Evolutionary conservation across 345 rosid genomes (phyloP).

Genomic region (Pistacia vera): DNA sequence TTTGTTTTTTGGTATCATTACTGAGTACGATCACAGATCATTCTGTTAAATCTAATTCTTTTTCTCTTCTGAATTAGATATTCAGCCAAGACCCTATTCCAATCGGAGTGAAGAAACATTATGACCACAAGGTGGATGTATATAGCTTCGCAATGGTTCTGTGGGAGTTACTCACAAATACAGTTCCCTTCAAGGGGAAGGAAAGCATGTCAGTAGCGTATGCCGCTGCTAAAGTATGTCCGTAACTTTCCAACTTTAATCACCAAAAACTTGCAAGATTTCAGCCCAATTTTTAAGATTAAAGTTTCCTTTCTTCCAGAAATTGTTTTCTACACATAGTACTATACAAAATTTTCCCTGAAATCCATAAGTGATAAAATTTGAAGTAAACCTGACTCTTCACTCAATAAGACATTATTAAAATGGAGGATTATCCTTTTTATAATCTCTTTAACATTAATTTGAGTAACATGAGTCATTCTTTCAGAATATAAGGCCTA

Average conservation of each 20-base stretch:
- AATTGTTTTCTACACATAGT: not conserved
- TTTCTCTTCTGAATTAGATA: constrained; percentile 29
- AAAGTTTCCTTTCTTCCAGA: not conserved
- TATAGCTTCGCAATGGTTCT: constrained; percentile 66
- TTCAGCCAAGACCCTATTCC: constrained; percentile 46
- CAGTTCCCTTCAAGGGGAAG: constrained; percentile 47
- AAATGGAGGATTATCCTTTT: too few relatives aligned
- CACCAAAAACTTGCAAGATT: not conserved
- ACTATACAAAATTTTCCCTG: not conserved
- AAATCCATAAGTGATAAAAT: not conserved
- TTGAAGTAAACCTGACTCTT: too few relatives aligned
- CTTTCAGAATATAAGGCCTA: constrained; percentile 56
- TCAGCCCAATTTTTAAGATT: not conserved
- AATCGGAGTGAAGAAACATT: constrained; percentile 45
- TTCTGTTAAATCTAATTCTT: constrained; percentile 6
- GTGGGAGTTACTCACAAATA: constrained; percentile 63
- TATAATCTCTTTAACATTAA: too few relatives aligned
- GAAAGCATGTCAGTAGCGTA: constrained; percentile 32
- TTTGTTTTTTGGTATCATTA: not conserved
- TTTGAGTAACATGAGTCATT: too few relatives aligned
- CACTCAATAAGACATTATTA: too few relatives aligned
- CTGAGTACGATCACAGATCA: not conserved
- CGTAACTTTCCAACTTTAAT: not conserved
- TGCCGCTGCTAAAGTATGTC: constrained; percentile 41
- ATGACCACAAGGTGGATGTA: constrained; percentile 76